phyloP scores from a whole-genome alignment of 495 filamentous ascomycete genomes.

The Podospora didyma region DNA sequence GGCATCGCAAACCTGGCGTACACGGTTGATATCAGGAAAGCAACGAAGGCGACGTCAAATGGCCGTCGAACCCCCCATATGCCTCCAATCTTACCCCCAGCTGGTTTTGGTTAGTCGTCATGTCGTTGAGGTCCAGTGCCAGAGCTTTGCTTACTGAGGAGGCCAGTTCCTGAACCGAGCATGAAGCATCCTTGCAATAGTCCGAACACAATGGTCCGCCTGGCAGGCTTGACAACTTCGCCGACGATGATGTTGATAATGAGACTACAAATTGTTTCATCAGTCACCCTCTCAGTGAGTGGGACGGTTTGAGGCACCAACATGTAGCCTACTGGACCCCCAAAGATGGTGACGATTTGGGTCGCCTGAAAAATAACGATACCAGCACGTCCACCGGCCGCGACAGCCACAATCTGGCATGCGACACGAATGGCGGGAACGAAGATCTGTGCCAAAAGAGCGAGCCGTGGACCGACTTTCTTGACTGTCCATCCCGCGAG shows the following conservation, averaged over 20 bases:
- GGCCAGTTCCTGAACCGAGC: slow-evolving; percentile 52
- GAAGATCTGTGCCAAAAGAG: slow-evolving; percentile 48
- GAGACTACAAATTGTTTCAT: slow-evolving; percentile 23
- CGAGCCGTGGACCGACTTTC: slow-evolving; percentile 46
- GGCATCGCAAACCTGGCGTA: slow-evolving; percentile 38
- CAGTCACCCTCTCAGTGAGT: background rate
- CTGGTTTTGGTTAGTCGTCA: slow-evolving; percentile 15
- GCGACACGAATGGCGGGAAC: slow-evolving; percentile 49
- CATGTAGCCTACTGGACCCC: slow-evolving; percentile 54
- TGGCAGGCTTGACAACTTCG: slow-evolving; percentile 43
- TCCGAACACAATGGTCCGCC: slow-evolving; percentile 51
- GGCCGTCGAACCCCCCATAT: slow-evolving; percentile 46
- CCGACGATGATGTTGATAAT: slow-evolving; percentile 51
- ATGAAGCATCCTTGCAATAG: slow-evolving; percentile 52
- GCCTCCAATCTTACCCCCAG: slow-evolving; percentile 51
- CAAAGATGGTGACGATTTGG: slow-evolving; percentile 54
- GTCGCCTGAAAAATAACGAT: slow-evolving; percentile 53
- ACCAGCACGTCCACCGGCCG: slow-evolving; percentile 44
- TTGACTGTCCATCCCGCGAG: slow-evolving; percentile 56
- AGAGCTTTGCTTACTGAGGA: slow-evolving; percentile 33
- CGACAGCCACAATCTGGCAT: slow-evolving; percentile 51
- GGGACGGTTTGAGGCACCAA: slow-evolving; percentile 9
- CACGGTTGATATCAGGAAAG: slow-evolving; percentile 38
- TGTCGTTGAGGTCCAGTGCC: background rate
- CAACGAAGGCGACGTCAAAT: slow-evolving; percentile 47